phyloP scores from a whole-genome alignment of 164 flowering plant species.

The Amborella trichopoda region DNA sequence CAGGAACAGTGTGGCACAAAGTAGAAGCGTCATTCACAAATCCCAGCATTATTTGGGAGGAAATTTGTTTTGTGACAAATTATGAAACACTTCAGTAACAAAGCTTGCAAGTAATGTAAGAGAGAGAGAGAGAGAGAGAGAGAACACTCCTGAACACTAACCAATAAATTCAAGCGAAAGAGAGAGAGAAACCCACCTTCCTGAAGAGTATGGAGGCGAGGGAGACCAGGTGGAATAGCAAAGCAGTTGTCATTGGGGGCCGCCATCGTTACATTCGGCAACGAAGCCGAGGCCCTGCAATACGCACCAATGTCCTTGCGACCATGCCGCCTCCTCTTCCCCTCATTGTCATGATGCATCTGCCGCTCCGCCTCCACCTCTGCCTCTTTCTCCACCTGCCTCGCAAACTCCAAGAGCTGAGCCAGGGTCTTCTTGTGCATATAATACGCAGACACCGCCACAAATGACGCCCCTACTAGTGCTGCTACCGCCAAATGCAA shows the following conservation, averaged over 20 bases:
- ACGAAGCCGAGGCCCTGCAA: conserved; percentile 30
- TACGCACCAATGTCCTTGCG: conserved; percentile 23
- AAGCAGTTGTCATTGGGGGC: conserved; percentile 18
- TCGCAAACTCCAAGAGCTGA: conserved; percentile 76
- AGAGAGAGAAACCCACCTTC: conserved; percentile 49
- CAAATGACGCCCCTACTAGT: conserved; percentile 73
- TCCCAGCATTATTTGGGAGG: no score
- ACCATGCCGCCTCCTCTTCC: conserved; percentile 25
- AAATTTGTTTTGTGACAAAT: no score
- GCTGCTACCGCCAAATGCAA: conserved; percentile 93
- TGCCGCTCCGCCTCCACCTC: conserved; percentile 23
- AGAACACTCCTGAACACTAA: no score
- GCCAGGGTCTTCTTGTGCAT: conserved; percentile 81
- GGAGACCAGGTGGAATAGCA: conserved; percentile 71
- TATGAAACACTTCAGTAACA: no score
- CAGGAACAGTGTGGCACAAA: no score
- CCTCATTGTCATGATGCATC: conserved; percentile 10
- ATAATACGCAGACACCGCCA: conserved; percentile 81
- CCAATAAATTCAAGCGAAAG: no score
- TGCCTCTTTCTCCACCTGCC: conserved; percentile 46
- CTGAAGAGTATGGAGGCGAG: conserved; percentile 54
- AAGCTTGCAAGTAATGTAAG: no score
- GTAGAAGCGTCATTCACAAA: no score
- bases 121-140: no score
- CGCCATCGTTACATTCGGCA: conserved; percentile 24